Evolutionary conservation across 2,329 filamentous ascomycete species (phyloP).

Genomic region (Colletotrichum tropicicola): DNA sequence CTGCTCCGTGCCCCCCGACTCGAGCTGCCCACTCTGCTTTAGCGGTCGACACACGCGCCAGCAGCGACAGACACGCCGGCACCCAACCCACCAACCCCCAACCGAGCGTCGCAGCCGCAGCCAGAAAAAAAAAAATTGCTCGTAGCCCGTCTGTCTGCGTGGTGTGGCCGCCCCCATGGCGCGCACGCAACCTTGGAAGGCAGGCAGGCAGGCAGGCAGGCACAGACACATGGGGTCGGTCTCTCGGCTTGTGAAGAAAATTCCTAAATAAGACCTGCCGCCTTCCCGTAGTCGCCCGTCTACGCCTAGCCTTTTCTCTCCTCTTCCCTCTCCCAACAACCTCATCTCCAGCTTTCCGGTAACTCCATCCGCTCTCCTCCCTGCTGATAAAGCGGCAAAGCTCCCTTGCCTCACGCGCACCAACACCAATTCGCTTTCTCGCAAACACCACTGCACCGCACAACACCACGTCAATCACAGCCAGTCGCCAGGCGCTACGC

Average conservation of each 20-base stretch:
- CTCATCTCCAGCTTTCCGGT: background rate
- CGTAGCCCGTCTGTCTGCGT: background rate
- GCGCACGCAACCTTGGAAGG: background rate
- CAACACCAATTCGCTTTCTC: background rate
- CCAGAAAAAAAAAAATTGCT: background rate
- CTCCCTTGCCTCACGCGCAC: background rate
- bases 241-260: slow-evolving; percentile 27
- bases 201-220: slow-evolving; percentile 3
- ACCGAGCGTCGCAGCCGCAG: background rate
- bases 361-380: slow-evolving; percentile 30
- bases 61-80: background rate
- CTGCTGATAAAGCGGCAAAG: slow-evolving; percentile 26
- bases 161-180: background rate
- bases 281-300: background rate
- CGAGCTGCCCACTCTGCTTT: background rate
- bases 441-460: background rate
- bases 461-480: background rate
- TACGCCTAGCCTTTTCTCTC: background rate
- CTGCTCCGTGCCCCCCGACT: no score
- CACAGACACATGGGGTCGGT: background rate
- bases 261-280: slow-evolving; percentile 21
- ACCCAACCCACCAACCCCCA: slow-evolving; percentile 25
- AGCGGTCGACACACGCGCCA: background rate
- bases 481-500: slow-evolving; percentile 16
- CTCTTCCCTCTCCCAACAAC: background rate